phyloP scores from a whole-genome alignment of 2,329 filamentous ascomycete species.

The Pyricularia sp. region DNA sequence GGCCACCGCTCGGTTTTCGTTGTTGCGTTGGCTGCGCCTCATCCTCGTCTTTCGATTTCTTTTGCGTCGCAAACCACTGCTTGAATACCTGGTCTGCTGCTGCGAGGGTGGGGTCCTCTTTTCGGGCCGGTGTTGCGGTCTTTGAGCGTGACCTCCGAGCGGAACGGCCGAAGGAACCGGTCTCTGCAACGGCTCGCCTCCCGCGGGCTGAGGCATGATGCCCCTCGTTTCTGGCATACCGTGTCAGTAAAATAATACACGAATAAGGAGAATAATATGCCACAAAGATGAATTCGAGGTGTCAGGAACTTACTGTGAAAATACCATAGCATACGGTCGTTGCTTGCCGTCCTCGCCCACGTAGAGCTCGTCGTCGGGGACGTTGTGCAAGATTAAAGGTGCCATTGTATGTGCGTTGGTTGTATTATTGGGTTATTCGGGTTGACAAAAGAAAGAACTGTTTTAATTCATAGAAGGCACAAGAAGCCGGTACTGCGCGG shows the following conservation, averaged over 20 bases:
- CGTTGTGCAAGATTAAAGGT: constrained; percentile 58
- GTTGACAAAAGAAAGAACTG: not conserved
- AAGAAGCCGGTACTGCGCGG: not conserved
- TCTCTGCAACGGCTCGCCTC: constrained; percentile 46
- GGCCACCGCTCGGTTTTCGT: constrained; percentile 13
- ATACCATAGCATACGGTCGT: constrained; percentile 58
- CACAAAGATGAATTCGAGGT: not conserved
- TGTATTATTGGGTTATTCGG: not conserved
- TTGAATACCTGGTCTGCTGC: constrained; percentile 54
- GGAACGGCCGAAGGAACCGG: constrained; percentile 59
- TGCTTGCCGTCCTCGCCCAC: constrained; percentile 56
- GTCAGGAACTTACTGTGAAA: constrained; percentile 42
- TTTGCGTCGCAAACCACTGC: constrained; percentile 41
- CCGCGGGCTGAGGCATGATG: constrained; percentile 36
- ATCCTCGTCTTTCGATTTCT: constrained; percentile 20
- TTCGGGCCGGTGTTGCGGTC: constrained; percentile 47
- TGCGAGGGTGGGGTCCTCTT: constrained; percentile 52
- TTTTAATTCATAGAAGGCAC: not conserved
- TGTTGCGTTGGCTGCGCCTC: constrained; percentile 13
- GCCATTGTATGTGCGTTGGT: constrained; percentile 33
- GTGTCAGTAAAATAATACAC: constrained; percentile 4
- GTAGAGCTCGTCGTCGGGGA: constrained; percentile 59
- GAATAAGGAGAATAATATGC: not conserved
- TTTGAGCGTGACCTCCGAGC: constrained; percentile 53
- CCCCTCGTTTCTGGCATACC: constrained; percentile 38